phyloP scores from a whole-genome alignment of 257 asterid genomes.

The Solanum rostratum region DNA sequence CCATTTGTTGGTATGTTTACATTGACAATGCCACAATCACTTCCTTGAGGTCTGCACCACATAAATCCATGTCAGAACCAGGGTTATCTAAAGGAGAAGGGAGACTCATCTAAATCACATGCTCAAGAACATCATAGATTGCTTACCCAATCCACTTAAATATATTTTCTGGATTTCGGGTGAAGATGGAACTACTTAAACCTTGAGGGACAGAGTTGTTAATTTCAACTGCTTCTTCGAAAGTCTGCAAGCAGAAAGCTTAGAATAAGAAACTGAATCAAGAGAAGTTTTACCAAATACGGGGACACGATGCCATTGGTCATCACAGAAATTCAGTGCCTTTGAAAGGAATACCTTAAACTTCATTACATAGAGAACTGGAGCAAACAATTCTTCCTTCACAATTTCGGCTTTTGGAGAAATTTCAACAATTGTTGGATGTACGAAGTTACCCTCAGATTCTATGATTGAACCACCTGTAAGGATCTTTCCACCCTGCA shows the following conservation, averaged over 20 bases:
- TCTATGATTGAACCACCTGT: slow-evolving; percentile 61
- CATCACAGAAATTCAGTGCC: not conserved
- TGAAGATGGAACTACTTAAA: slow-evolving; percentile 96
- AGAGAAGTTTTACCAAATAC: not conserved
- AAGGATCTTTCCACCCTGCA: slow-evolving; percentile 83
- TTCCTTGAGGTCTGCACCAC: slow-evolving; percentile 68
- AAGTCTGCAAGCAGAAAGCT: slow-evolving; percentile 41
- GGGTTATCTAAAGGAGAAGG: not conserved
- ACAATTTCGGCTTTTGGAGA: slow-evolving; percentile 59
- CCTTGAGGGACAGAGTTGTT: slow-evolving; percentile 99
- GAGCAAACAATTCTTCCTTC: slow-evolving; percentile 90
- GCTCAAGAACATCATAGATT: not conserved
- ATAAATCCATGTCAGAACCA: not conserved
- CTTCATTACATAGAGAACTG: slow-evolving; percentile 93
- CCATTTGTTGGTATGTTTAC: slow-evolving; percentile 95
- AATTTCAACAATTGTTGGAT: slow-evolving; percentile 88
- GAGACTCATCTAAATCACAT: not conserved
- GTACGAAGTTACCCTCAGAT: slow-evolving; percentile 84
- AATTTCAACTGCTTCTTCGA: slow-evolving; percentile 80
- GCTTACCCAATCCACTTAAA: slow-evolving; percentile 98
- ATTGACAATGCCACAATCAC: slow-evolving; percentile 98
- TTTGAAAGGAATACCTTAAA: slow-evolving; percentile 46
- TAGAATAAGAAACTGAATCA: not conserved
- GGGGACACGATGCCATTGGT: not conserved
- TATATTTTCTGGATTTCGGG: slow-evolving; percentile 61